These are phyloP conservation scores for Atalantia buxifolia DNA, from an alignment of 345 rosid species.

Conservation along the genomic window DNA sequence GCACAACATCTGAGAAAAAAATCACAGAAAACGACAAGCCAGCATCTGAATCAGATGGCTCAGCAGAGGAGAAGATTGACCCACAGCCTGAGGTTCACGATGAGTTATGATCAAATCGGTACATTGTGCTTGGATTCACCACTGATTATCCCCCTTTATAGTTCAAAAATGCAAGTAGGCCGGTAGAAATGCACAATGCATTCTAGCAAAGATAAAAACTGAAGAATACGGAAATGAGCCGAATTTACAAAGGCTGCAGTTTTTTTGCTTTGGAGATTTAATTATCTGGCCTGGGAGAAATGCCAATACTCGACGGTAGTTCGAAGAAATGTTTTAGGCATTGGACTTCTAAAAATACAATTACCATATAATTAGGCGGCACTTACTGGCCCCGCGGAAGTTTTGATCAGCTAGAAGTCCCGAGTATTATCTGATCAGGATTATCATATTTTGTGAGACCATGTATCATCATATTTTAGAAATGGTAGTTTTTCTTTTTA, in stretches of 20 bases:
- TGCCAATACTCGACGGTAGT: neutral
- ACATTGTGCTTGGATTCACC: neutral
- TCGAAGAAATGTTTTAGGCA: neutral
- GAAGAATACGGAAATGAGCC: neutral
- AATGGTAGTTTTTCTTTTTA: neutral
- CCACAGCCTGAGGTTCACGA: constrained; percentile 41
- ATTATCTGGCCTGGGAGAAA: neutral
- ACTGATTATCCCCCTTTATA: neutral
- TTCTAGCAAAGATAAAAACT: neutral
- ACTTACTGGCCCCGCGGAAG: neutral
- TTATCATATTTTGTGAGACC: neutral
- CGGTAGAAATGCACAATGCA: neutral
- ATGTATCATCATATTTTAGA: constrained; percentile 6
- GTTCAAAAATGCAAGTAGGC: constrained; percentile 5
- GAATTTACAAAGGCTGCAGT: neutral
- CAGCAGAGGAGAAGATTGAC: constrained; percentile 19
- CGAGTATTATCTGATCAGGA: neutral
- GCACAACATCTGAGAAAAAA: constrained; percentile 16
- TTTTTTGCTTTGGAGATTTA: neutral
- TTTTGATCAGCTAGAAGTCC: constrained; percentile 6
- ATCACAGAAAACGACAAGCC: constrained; percentile 22
- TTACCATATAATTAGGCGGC: neutral
- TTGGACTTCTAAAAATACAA: neutral
- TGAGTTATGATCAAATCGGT: constrained; percentile 47
- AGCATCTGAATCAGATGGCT: constrained; percentile 22